phyloP scores from a whole-genome alignment of 108 stramenopile species.

The Cyclotella distinguenda region DNA sequence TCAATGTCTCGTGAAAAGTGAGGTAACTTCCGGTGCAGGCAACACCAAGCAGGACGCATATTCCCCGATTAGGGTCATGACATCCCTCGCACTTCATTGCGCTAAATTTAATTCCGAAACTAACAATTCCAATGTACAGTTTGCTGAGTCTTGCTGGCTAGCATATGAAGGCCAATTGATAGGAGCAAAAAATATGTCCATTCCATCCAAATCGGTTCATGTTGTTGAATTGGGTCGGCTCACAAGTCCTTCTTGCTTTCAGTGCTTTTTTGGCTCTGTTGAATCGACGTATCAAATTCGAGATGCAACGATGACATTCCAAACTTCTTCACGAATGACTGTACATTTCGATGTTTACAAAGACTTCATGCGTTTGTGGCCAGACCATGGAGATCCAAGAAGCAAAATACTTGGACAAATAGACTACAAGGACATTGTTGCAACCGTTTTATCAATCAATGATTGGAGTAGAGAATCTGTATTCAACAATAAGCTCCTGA shows the following conservation, averaged over 20 bases:
- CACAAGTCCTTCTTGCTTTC: neutral
- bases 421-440: neutral
- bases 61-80: neutral
- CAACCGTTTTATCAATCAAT: neutral
- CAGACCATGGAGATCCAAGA: neutral
- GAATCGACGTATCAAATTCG: neutral
- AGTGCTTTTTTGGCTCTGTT: neutral
- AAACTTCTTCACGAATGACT: neutral
- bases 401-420: neutral
- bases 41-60: neutral
- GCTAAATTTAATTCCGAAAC: neutral
- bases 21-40: neutral
- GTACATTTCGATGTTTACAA: neutral
- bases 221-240: neutral
- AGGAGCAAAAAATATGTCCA: neutral
- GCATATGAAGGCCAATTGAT: neutral
- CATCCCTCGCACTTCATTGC: neutral
- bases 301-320: neutral
- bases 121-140: neutral
- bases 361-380: neutral
- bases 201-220: neutral
- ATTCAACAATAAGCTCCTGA: neutral
- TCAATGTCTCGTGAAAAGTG: neutral
- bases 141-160: neutral
- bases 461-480: neutral